Base-by-base conservation (phyloP, 1,284 basidiomycete genomes). In the Leccinum variabile region DNA sequence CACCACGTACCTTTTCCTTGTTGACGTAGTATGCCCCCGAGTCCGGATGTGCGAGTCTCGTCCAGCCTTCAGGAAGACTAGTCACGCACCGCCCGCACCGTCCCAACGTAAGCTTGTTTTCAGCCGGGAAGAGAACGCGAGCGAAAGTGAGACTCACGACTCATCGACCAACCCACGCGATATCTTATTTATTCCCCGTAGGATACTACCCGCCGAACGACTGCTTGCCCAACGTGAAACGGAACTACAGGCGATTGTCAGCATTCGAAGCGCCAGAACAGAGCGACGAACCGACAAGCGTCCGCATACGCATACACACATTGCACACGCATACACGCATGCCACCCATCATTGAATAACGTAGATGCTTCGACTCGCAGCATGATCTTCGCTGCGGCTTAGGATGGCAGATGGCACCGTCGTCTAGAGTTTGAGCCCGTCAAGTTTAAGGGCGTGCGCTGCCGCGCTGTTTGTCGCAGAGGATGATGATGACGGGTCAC, bases 1-100 rank as follows among this genome's bases (percentile, higher is more conserved):
- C 35, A 37, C 13, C 35, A 37, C 39, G 14, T 16, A 73, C 72
- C 69, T 62, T 68, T 3, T 71, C 70, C 44, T 61, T 25, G 7
- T 75, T 59, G 52, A 70, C 66, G 53, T 70, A 75, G 32, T 74
- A 76, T 6, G 63, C 56, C 11, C 74, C 72, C 28, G 53, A 60
- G 5, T 76, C 72, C 11, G 74, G 74, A 58, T 73, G 74, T 11
- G 62, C 64, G 53, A 75, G 35, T 59, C 50, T 70, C 25, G 32
- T 52, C 72, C 74, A 76, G 22, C 66, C 73, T 13, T 30, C 14
- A 1, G 71, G 65, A 49, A 63, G 61, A 9, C 68, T 68, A 9
- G 30, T 16, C 25, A 28, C 16, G 11, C 18, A 46, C 44, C 18
- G 11, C 25, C 25, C 14, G 22, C 50, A 52, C 10, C 18, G 44